Conservation (phyloP, 768 basidiomycete genomes). For the Infundibulicybe gibba region DNA sequence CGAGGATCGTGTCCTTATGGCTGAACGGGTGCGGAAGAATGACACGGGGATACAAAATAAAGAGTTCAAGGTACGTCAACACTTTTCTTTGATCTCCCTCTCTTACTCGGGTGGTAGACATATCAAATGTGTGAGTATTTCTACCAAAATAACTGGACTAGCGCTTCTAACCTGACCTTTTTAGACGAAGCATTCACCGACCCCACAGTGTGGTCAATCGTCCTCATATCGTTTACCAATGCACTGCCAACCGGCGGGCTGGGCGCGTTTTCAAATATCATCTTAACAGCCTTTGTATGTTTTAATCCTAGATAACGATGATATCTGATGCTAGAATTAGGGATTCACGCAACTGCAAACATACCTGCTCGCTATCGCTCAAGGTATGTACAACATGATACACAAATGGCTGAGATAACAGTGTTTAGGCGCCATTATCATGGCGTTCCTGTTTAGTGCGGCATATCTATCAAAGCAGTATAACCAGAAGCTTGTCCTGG, state of each 20-base stretch:
- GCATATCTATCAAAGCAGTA: conserved; percentile 37
- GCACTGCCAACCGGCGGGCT: conserved; percentile 45
- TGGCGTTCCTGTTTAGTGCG: conserved; percentile 38
- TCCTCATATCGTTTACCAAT: conserved; percentile 44
- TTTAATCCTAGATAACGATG: neutral
- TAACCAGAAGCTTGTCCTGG: conserved; percentile 43
- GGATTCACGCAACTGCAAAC: conserved; percentile 48
- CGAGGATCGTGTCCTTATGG: conserved; percentile 43
- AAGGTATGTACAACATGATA: conserved; percentile 17
- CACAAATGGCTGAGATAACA: conserved; percentile 12
- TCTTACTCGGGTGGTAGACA: conserved; percentile 7
- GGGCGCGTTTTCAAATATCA: conserved; percentile 51
- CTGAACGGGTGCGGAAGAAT: conserved; percentile 49
- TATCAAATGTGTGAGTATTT: conserved; percentile 26
- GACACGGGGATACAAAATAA: conserved; percentile 51
- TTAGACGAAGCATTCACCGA: conserved; percentile 42
- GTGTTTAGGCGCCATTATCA: conserved; percentile 30
- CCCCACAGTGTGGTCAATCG: conserved; percentile 41
- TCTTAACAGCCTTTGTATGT: conserved; percentile 40
- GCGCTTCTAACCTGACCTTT: neutral
- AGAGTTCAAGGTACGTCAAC: conserved; percentile 37
- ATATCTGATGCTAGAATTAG: conserved; percentile 12
- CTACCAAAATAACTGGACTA: too few species aligned
- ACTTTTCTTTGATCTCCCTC: neutral
- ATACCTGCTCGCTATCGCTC: conserved; percentile 47